Conservation (phyloP, 805 yeast species). For the Metschnikowia borealis region DNA sequence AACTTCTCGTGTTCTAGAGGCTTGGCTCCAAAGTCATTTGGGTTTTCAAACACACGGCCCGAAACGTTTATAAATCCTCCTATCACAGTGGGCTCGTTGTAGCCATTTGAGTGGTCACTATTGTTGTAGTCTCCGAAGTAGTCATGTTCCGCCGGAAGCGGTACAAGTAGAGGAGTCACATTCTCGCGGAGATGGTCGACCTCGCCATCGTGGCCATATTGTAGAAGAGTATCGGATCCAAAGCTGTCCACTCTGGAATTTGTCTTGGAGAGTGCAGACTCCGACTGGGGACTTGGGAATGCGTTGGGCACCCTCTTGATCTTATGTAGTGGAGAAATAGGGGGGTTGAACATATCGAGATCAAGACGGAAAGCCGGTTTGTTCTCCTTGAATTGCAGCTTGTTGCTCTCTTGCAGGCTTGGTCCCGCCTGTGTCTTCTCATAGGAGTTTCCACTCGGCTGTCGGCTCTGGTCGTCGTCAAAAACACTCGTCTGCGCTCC, state of each 20-base stretch:
- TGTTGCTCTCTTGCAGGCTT: conserved; percentile 3
- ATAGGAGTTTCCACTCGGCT: neutral
- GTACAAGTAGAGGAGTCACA: conserved; percentile 16
- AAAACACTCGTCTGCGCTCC: neutral
- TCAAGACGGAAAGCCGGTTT: conserved; percentile 28
- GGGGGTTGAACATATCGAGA: conserved; percentile 20
- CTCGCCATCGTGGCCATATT: conserved; percentile 7
- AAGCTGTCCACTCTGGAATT: conserved; percentile 5
- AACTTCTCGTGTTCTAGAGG: neutral
- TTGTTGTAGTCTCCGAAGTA: conserved; percentile 14
- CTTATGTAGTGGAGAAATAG: conserved; percentile 8
- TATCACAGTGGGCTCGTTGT: neutral
- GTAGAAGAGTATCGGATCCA: conserved; percentile 8
- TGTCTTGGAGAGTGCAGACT: conserved; percentile 3
- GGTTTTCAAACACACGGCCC: conserved; percentile 10
- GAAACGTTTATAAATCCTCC: conserved; percentile 12
- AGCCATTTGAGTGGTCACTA: neutral
- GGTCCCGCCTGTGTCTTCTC: neutral
- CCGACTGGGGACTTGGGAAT: conserved; percentile 18
- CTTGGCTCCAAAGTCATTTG: neutral
- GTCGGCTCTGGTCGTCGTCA: conserved; percentile 5
- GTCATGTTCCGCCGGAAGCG: conserved; percentile 13
- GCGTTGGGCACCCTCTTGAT: conserved; percentile 12
- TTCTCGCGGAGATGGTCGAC: conserved; percentile 10
- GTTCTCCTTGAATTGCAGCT: neutral